Evolutionary conservation across 495 filamentous ascomycete species (phyloP), one percentile per base, ranked within the genome.

Genomic region (Terfezia boudieri): DNA sequence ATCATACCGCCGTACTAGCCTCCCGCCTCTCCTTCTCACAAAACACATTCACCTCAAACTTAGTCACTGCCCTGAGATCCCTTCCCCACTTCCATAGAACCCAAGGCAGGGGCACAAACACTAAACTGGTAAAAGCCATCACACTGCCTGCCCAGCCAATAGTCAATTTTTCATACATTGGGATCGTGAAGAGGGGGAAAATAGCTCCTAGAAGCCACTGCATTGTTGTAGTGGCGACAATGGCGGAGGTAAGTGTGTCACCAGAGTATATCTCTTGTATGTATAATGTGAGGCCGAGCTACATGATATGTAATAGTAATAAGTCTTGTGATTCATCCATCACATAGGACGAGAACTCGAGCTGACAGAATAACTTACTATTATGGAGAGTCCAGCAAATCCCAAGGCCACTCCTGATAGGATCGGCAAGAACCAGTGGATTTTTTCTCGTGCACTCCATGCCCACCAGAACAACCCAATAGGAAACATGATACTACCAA

Each of bases 351-450:
- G 20, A 37, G 26, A 26, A 8, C n/a, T n/a, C 16, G 11, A 4
- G 50, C 5, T 14, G 14, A 12, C 16, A 8, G 58, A 50, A 2
- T 14, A 54, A 53, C 65, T 61, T 59, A 74, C 69, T 52, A 81
- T 82, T 8, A 82, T 65, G 56, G 68, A 70, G 6, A 83, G 59
- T 61, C 80, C 82, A 3, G 79, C 81, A 73, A 75, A 83, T 1
- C 74, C 78, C 63, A 84, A 83, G 0, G 77, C 68, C 38, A 82
- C 62, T 8, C 76, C 72, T 4, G 77, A 70, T 2, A 71, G 58
- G 7, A 69, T 64, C 0, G 72, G 73, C 41, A 62, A 62, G 4
- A 67, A 67, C 71, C 73, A 72, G 36, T 67, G 64, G 8, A 66
- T 53, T 56, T 58, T 57, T 50, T 36, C 50, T 46, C 37, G 58